Conservation (phyloP, 1,139 yeast species). For the Suhomyces terraborum region DNA sequence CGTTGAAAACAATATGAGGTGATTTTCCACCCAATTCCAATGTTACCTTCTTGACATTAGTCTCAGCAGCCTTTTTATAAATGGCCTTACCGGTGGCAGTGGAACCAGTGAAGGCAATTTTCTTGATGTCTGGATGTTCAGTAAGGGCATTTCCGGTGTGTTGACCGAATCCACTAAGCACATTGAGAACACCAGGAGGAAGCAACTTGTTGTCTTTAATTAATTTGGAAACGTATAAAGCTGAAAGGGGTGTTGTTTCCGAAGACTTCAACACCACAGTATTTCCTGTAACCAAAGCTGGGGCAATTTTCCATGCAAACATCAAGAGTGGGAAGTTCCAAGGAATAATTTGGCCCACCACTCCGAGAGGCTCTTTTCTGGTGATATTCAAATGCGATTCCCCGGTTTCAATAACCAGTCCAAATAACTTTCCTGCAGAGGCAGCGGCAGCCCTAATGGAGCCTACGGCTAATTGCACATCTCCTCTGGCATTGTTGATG, state of each 20-base stretch:
- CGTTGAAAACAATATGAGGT: slow-evolving; percentile 76
- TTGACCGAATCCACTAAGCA: slow-evolving; percentile 77
- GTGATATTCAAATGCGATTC: slow-evolving; percentile 24
- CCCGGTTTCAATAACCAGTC: slow-evolving; percentile 24
- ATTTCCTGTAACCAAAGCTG: slow-evolving; percentile 82
- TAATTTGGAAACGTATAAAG: slow-evolving; percentile 62
- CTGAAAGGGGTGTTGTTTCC: slow-evolving; percentile 81
- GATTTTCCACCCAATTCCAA: slow-evolving; percentile 88
- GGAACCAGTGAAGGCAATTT: slow-evolving; percentile 86
- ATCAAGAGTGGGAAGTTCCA: slow-evolving; percentile 88
- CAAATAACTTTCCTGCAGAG: slow-evolving; percentile 24
- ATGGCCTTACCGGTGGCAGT: slow-evolving; percentile 79
- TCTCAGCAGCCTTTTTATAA: slow-evolving; percentile 68
- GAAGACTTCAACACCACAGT: slow-evolving; percentile 80
- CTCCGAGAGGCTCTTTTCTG: slow-evolving; percentile 70
- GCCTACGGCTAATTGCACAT: slow-evolving; percentile 20
- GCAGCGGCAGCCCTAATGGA: slow-evolving; percentile 24
- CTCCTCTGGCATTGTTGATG: slow-evolving; percentile 16
- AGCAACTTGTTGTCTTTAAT: slow-evolving; percentile 65
- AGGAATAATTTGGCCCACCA: slow-evolving; percentile 81
- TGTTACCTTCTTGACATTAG: slow-evolving; percentile 76
- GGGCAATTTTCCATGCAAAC: slow-evolving; percentile 86
- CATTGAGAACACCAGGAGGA: slow-evolving; percentile 78
- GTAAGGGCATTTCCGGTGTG: slow-evolving; percentile 76
- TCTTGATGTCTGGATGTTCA: slow-evolving; percentile 66